phyloP scores from a whole-genome alignment of 106 monocot species.

The Triglochin maritima region DNA sequence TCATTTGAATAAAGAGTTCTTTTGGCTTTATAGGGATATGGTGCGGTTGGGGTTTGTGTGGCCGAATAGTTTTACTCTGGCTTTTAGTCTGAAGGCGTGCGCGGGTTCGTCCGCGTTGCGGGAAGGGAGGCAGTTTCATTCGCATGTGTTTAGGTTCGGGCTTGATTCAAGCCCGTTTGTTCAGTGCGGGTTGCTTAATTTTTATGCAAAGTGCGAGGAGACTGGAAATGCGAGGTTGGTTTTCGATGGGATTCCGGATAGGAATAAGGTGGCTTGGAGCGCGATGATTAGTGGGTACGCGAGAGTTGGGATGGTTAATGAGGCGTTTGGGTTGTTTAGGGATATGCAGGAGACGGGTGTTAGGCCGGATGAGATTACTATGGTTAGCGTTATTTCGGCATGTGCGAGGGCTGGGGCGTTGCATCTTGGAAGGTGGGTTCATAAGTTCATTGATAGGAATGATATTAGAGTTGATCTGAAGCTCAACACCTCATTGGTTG shows the following conservation, averaged over 20 bases:
- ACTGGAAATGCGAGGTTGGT: conserved; percentile 35
- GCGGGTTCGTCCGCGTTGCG: conserved; percentile 18
- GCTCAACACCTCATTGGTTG: conserved; percentile 63
- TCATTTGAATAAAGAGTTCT: conserved; percentile 37
- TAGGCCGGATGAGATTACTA: conserved; percentile 83
- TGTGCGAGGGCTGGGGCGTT: conserved; percentile 77
- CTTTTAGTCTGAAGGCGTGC: conserved; percentile 74
- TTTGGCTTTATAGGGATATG: conserved; percentile 42
- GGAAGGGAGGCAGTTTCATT: conserved; percentile 66
- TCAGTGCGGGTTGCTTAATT: conserved; percentile 52
- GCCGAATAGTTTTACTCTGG: conserved; percentile 70
- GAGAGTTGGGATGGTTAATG: conserved; percentile 66
- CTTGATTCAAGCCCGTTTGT: conserved; percentile 58
- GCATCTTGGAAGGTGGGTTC: conserved; percentile 79
- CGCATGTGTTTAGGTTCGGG: conserved; percentile 45
- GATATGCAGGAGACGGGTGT: conserved; percentile 57
- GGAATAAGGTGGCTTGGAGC: conserved; percentile 81
- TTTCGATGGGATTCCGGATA: conserved; percentile 58
- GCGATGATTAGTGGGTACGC: conserved; percentile 88
- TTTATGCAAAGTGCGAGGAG: conserved; percentile 77
- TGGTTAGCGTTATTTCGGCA: conserved; percentile 91
- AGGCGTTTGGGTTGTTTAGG: conserved; percentile 62
- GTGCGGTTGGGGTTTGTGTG: conserved; percentile 21
- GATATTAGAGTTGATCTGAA: conserved; percentile 60
- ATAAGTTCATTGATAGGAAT: conserved; percentile 63